phyloP scores from a whole-genome alignment of 2,329 filamentous ascomycete species.

The Diatrype stigma region DNA sequence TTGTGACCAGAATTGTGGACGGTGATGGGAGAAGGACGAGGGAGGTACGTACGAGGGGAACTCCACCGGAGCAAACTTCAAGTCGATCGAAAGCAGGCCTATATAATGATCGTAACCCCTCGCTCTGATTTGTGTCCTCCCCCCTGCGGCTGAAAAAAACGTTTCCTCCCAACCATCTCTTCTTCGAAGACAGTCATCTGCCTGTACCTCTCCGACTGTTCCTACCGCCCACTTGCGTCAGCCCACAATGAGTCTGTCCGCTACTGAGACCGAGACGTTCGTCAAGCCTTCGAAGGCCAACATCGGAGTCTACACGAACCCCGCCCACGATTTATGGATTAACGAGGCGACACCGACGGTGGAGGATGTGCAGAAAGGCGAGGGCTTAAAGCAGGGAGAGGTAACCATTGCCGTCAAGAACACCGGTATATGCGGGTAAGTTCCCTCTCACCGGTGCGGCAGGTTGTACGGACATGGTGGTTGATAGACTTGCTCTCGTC shows the following conservation, averaged over 20 bases:
- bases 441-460: conserved; percentile 6
- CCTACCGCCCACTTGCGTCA: too few species aligned
- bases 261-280: conserved; percentile 25
- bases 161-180: too few species aligned
- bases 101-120: too few species aligned
- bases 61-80: too few species aligned
- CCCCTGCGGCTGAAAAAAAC: too few species aligned
- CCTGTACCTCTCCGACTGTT: too few species aligned
- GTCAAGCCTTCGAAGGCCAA: conserved; percentile 67
- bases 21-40: too few species aligned
- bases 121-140: too few species aligned
- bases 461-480: not conserved
- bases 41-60: too few species aligned
- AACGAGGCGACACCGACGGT: conserved; percentile 71
- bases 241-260: conserved; percentile 6
- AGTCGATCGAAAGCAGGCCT: too few species aligned
- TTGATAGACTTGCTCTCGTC: conserved; percentile 10
- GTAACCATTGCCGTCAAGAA: conserved; percentile 87
- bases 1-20: too few species aligned
- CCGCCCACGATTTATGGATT: conserved; percentile 86
- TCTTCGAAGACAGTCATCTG: too few species aligned
- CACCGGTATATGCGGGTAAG: conserved; percentile 91
- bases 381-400: conserved; percentile 71
- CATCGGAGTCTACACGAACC: conserved; percentile 95
- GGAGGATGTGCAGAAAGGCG: conserved; percentile 66